phyloP scores from a whole-genome alignment of 345 rosid genomes.

The Ceriops decandra region DNA sequence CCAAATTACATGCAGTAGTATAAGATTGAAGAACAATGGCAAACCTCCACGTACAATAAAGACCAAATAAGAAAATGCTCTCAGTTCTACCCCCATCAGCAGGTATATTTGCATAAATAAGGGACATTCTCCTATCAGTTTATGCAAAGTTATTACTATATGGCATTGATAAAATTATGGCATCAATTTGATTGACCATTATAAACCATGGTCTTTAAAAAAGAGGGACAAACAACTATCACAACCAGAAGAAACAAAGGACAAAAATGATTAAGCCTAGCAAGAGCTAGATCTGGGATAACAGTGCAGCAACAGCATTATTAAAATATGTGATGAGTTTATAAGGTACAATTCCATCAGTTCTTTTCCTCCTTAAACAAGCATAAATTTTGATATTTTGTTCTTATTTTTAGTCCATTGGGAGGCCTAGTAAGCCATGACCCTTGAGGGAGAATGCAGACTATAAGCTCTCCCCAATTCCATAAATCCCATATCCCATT shows the following conservation, averaged over 20 bases:
- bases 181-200: background rate
- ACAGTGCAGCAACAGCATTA: background rate
- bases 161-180: background rate
- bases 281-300: background rate
- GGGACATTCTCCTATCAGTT: background rate
- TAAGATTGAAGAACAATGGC: background rate
- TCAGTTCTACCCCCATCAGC: too few relatives aligned
- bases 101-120: background rate
- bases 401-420: too few relatives aligned
- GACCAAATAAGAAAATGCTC: too few relatives aligned
- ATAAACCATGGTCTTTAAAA: background rate
- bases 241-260: background rate
- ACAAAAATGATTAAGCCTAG: background rate
- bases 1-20: background rate
- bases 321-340: background rate
- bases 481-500: too few relatives aligned
- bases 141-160: background rate
- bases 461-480: too few relatives aligned
- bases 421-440: too few relatives aligned
- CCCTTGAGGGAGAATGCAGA: too few relatives aligned
- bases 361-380: background rate
- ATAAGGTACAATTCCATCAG: background rate
- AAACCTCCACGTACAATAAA: too few relatives aligned
- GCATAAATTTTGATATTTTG: background rate
- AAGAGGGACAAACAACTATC: background rate